Conservation (phyloP, 2,329 filamentous ascomycete genomes). For the Fusarium begoniae region DNA sequence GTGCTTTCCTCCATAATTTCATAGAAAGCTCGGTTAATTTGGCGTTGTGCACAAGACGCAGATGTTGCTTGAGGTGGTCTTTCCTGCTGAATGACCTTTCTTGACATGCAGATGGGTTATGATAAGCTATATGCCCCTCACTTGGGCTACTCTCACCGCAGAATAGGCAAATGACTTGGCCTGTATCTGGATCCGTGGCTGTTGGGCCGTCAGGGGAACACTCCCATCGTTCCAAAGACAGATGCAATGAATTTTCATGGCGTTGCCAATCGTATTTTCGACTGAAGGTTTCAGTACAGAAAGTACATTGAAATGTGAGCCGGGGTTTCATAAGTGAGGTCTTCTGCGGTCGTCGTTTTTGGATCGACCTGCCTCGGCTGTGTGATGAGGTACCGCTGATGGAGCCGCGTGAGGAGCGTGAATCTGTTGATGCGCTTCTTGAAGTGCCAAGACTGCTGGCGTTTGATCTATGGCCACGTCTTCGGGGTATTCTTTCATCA, state of each 20-base stretch:
- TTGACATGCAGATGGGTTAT: conserved; percentile 57
- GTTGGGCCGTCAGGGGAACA: conserved; percentile 49
- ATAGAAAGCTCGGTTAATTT: conserved; percentile 45
- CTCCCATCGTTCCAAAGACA: conserved; percentile 57
- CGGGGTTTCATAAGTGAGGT: conserved; percentile 10
- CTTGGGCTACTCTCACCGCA: conserved; percentile 47
- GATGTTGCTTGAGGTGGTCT: conserved; percentile 55
- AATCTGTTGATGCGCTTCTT: conserved; percentile 29
- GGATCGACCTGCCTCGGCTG: conserved; percentile 9
- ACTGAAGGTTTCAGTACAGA: conserved; percentile 56
- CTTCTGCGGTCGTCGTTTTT: conserved; percentile 8
- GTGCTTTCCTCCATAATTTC: conserved; percentile 49
- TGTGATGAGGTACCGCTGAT: conserved; percentile 16
- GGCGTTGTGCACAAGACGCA: conserved; percentile 52
- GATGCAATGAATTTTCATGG: conserved; percentile 59
- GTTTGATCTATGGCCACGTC: conserved; percentile 18
- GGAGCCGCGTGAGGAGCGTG: conserved; percentile 19
- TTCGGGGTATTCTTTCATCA: conserved; percentile 9
- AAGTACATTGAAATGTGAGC: conserved; percentile 53
- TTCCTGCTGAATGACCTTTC: conserved; percentile 57
- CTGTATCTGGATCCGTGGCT: conserved; percentile 48
- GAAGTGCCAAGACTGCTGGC: conserved; percentile 28
- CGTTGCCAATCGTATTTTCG: conserved; percentile 58
- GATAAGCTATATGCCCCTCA: conserved; percentile 45
- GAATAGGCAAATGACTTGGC: conserved; percentile 46